phyloP scores from a whole-genome alignment of 768 basidiomycete genomes.

The Suillus paluster region DNA sequence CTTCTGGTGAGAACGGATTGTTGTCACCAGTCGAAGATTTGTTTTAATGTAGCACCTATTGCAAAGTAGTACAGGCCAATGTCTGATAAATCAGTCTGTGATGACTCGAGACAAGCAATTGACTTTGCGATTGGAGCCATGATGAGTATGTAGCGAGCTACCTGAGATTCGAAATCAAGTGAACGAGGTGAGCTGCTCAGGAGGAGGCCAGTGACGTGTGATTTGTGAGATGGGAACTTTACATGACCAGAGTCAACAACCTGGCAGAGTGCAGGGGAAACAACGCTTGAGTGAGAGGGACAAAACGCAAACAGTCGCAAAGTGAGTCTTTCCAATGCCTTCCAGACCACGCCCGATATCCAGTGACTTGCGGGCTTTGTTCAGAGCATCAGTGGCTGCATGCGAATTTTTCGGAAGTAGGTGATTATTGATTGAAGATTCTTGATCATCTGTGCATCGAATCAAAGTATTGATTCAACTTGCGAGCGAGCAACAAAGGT shows the following conservation, averaged over 20 bases:
- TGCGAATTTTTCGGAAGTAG: constrained; percentile 27
- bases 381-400: constrained; percentile 18
- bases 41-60: no score
- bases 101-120: background rate
- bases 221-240: background rate
- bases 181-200: background rate
- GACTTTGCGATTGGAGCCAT: background rate
- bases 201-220: background rate
- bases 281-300: constrained; percentile 21
- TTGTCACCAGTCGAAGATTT: no score
- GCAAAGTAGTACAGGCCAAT: background rate
- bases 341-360: constrained; percentile 23
- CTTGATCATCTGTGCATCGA: constrained; percentile 13
- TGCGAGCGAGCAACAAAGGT: no score
- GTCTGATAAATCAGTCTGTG: background rate
- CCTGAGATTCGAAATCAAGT: background rate
- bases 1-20: background rate
- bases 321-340: constrained; percentile 30
- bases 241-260: constrained; percentile 14
- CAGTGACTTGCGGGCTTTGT: constrained; percentile 13
- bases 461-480: no score
- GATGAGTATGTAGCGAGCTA: background rate
- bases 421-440: constrained; percentile 23
- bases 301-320: constrained; percentile 24
- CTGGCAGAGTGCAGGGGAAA: constrained; percentile 20